phyloP scores from a whole-genome alignment of 768 basidiomycete species.

The Asterophora lycoperdoides region DNA sequence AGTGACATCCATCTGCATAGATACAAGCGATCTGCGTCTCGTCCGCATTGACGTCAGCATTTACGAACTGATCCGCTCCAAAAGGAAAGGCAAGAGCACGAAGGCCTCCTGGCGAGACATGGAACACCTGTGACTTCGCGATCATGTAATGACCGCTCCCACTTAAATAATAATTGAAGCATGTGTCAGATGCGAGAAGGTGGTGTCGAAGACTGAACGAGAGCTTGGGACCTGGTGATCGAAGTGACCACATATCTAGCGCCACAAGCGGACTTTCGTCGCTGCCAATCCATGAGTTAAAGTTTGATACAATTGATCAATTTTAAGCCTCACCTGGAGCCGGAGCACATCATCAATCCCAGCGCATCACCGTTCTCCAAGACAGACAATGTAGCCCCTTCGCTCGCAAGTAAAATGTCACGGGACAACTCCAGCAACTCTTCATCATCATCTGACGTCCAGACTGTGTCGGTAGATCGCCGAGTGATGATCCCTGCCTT shows the following conservation, averaged over 20 bases:
- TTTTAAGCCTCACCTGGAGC: background rate
- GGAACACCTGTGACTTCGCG: background rate
- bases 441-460: background rate
- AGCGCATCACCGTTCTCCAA: background rate
- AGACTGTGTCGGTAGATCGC: background rate
- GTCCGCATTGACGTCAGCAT: background rate
- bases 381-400: background rate
- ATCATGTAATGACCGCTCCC: background rate
- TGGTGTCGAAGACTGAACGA: background rate
- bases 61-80: background rate
- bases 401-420: too few relatives aligned
- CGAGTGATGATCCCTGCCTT: background rate
- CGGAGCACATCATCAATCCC: background rate
- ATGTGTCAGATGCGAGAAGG: background rate
- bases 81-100: background rate
- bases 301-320: background rate
- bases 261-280: background rate
- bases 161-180: background rate
- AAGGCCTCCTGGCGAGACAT: background rate
- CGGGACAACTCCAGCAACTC: too few relatives aligned
- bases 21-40: background rate
- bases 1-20: background rate
- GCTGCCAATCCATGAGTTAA: background rate
- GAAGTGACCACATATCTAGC: background rate
- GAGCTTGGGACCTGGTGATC: background rate